phyloP scores from a whole-genome alignment of 1,139 yeast species.

The Kazachstania sp. region DNA sequence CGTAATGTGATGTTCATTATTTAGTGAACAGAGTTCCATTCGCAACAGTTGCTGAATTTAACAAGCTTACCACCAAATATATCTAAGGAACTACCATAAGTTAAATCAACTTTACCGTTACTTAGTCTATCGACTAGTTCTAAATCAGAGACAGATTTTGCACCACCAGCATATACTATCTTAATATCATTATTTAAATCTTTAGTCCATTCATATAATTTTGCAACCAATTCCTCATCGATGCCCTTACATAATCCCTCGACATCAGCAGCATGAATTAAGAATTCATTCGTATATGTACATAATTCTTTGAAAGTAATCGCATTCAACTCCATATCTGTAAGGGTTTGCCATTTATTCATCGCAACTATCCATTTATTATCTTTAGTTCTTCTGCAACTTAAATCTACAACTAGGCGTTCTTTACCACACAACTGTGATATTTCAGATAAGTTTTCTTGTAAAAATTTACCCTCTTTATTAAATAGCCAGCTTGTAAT shows the following conservation, averaged over 20 bases:
- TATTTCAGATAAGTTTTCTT: slow-evolving; percentile 41
- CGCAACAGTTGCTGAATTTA: slow-evolving; percentile 59
- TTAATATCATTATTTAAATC: slow-evolving; percentile 43
- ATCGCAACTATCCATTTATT: slow-evolving; percentile 83
- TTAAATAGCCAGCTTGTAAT: slow-evolving; percentile 90
- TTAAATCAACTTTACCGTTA: slow-evolving; percentile 75
- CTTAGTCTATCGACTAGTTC: slow-evolving; percentile 57
- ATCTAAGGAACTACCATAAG: slow-evolving; percentile 88
- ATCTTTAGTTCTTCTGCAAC: slow-evolving; percentile 54
- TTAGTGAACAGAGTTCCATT: slow-evolving; percentile 46
- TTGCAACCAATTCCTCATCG: slow-evolving; percentile 63
- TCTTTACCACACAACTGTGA: slow-evolving; percentile 39
- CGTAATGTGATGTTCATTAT: not conserved
- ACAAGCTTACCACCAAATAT: slow-evolving; percentile 87
- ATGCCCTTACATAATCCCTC: slow-evolving; percentile 94
- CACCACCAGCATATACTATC: slow-evolving; percentile 96
- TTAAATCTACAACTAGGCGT: slow-evolving; percentile 76
- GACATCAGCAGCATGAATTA: slow-evolving; percentile 96
- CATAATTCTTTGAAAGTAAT: slow-evolving; percentile 49
- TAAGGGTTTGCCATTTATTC: slow-evolving; percentile 93
- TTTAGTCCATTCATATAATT: slow-evolving; percentile 72
- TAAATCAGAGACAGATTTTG: slow-evolving; percentile 62
- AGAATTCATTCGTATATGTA: slow-evolving; percentile 69
- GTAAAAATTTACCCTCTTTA: slow-evolving; percentile 44
- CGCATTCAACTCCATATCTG: slow-evolving; percentile 48